Evolutionary conservation across 768 basidiomycete species (phyloP), one percentile per base, ranked within the genome.

Genomic region (Plicaturopsis crispa): DNA sequence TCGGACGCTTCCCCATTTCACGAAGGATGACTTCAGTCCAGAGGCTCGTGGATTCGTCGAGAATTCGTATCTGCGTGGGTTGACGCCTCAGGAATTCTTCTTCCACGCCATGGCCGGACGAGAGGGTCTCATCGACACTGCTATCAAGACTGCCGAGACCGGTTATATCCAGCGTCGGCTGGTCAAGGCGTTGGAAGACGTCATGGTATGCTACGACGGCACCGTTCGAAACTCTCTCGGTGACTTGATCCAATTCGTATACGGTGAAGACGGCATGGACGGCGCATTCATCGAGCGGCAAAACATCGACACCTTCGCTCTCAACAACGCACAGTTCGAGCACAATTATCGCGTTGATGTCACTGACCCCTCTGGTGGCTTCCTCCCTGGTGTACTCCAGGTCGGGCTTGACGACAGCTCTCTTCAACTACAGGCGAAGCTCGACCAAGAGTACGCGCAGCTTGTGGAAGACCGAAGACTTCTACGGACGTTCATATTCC

Each of bases 91-190:
- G 47, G 96, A 99, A 56, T 99, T 90, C 72, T 98, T 98, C 74
- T 98, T 99, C 80, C 96, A 99, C 60, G 96, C 96, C 40, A 98
- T 98, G 94, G 94, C 94, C 51, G 94, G 96, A 62, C 88, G 96
- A 49, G 96, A 98, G 63, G 96, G 96, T 70, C 64, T 99, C 38
- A 97, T 98, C 52, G 96, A 99, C 72, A 98, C 96, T 3, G 96
- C 96, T 28, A 93, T 99, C 59, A 99, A 99, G 70, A 99, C 96
- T 4, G 96, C 96, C 33, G 96, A 99, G 64, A 98, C 96, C 0
- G 96, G 96, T 48, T 98, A 98, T 58, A 99, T 98, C 52, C 96
- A 99, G 59, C 87, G 94, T 52, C 87, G 94, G 42, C 70, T 99
- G 46, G 96, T 99, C 51, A 99, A 99, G 63, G 96, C 96, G 1